Evolutionary conservation across 1,284 basidiomycete species (phyloP).

Genomic region (Pisolithus thermaeus): DNA sequence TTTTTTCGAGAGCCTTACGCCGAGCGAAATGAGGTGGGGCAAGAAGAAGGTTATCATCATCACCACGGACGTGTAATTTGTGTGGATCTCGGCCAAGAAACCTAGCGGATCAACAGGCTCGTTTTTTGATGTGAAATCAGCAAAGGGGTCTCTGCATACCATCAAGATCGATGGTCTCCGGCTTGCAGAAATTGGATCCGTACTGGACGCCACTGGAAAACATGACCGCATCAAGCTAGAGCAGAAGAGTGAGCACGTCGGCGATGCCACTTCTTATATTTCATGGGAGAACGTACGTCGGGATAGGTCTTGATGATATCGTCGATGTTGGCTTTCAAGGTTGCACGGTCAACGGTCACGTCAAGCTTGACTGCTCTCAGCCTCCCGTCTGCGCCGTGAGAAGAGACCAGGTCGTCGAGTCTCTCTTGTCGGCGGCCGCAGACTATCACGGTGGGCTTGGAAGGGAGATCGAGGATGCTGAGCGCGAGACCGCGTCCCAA

Average conservation of each 20-base stretch:
- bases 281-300: constrained; percentile 32
- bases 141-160: constrained; percentile 27
- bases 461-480: constrained; percentile 43
- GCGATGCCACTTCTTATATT: not conserved
- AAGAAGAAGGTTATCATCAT: constrained; percentile 45
- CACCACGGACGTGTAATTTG: constrained; percentile 54
- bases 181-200: constrained; percentile 43
- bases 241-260: not conserved
- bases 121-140: not conserved
- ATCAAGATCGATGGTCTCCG: constrained; percentile 41
- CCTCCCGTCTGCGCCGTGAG: constrained; percentile 25
- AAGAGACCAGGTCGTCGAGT: constrained; percentile 39
- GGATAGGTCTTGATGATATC: constrained; percentile 39
- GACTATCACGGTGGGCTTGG: constrained; percentile 49
- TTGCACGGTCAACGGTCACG: constrained; percentile 33
- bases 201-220: constrained; percentile 53
- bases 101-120: constrained; percentile 25
- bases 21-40: constrained; percentile 51
- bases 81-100: constrained; percentile 43
- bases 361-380: constrained; percentile 41
- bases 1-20: constrained; percentile 34
- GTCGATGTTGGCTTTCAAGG: constrained; percentile 37
- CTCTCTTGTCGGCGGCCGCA: constrained; percentile 49
- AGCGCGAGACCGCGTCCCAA: constrained; percentile 58
- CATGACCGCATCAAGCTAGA: constrained; percentile 46